Evolutionary conservation across 73 alveolate species (phyloP), one percentile per base, ranked within the genome.

Genomic region (Paramecium bursaria): DNA sequence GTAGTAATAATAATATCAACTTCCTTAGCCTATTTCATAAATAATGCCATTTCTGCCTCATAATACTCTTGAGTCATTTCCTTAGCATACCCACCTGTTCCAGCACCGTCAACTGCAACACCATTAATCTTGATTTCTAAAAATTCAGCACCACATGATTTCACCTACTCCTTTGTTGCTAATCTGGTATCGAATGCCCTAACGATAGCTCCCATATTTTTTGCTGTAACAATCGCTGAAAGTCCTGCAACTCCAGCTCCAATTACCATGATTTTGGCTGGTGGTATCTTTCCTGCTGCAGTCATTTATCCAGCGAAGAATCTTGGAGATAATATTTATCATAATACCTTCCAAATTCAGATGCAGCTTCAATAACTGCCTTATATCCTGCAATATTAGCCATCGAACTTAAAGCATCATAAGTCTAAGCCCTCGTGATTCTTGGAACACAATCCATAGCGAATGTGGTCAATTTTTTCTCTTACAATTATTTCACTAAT

Each of bases 231-330:
- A 46, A 90, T 87, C 51, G 97, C 94, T 1, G 95, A 86, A 33
- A 92, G 91, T 11, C 97, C 97, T 10, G 97, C 97, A 21, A 92
- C 97, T 6, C 97, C 95, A 46, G 89, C 91, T 74, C 95, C 97
- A 77, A 92, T 90, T 3, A 92, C 92, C 48, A 92, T 49, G 48
- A 89, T 95, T 74, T 92, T 87, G 25, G 97, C 94, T 2, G 97
- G 97, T 11, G 95, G 95, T 22, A 92, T 86, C 80, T 85, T 90
- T 19, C 97, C 97, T 0, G 97, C 97, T 9, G 97, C 97, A 19
- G 97, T 92, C 86, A 92, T 90, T 86, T 90, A 85, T 27, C 95
- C 95, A 22, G 94, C 86, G 39, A 91, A 91, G 90, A 88, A 92
- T 75, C 95, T n/a, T n/a, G n/a, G n/a, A n/a, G n/a, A n/a, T n/a